phyloP scores from a whole-genome alignment of 805 yeast genomes.

The Hanseniaspora jakobsenii region DNA sequence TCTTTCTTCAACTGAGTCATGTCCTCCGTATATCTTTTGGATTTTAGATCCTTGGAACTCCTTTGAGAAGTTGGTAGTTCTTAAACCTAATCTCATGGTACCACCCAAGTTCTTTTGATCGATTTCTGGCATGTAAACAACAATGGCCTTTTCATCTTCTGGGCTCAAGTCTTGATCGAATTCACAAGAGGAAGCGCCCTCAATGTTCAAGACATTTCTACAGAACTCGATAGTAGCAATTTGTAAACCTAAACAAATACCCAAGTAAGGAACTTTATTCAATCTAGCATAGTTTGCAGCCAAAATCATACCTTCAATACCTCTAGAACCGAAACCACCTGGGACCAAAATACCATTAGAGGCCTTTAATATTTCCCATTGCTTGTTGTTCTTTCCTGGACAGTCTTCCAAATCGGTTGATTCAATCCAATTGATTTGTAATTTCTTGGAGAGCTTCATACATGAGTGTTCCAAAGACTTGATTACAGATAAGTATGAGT shows the following conservation, averaged over 20 bases:
- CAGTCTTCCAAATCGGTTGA: conserved; percentile 77
- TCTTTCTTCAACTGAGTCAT: conserved; percentile 66
- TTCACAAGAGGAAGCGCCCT: conserved; percentile 69
- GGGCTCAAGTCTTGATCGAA: conserved; percentile 54
- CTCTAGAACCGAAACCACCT: conserved; percentile 96
- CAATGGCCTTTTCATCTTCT: conserved; percentile 48
- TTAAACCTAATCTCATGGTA: conserved; percentile 94
- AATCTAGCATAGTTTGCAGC: conserved; percentile 99
- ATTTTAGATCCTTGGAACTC: conserved; percentile 50
- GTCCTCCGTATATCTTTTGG: conserved; percentile 66
- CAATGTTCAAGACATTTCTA: conserved; percentile 60
- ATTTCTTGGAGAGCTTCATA: conserved; percentile 72
- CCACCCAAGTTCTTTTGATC: conserved; percentile 95
- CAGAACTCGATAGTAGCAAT: conserved; percentile 91
- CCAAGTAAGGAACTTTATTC: conserved; percentile 83
- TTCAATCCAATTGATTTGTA: conserved; percentile 92
- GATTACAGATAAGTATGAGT: conserved; percentile 86
- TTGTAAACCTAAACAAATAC: conserved; percentile 95
- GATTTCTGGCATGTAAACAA: conserved; percentile 97
- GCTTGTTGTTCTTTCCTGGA: conserved; percentile 71
- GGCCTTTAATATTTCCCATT: conserved; percentile 85
- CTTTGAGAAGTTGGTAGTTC: conserved; percentile 70
- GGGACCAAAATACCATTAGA: conserved; percentile 97
- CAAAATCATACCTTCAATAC: conserved; percentile 94
- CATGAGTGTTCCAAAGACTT: conserved; percentile 93